Percentiles rank a stretch among this genome's conserved stretches.
phyloP scores from a whole-genome alignment of 805 yeast species.

The Candida coleopterorum region DNA sequence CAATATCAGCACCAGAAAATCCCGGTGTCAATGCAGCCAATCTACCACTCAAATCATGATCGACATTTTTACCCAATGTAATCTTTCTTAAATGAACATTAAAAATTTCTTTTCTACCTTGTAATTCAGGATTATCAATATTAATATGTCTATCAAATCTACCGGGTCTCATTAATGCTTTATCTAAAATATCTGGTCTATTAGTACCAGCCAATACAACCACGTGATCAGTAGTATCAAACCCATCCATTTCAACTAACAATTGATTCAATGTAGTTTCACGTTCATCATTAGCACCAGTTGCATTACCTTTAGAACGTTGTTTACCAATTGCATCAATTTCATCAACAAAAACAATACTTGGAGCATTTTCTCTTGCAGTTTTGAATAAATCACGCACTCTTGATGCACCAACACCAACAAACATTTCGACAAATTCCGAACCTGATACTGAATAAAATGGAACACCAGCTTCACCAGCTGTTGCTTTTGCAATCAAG shows the following conservation, averaged over 20 bases:
- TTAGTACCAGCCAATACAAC: slow-evolving; percentile 98
- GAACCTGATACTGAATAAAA: slow-evolving; percentile 95
- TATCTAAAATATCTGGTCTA: slow-evolving; percentile 88
- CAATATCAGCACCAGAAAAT: slow-evolving; percentile 97
- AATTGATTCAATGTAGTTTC: slow-evolving; percentile 95
- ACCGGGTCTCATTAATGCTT: slow-evolving; percentile 94
- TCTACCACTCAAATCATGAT: slow-evolving; percentile 65
- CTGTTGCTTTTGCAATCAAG: slow-evolving; percentile 93
- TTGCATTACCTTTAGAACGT: slow-evolving; percentile 63
- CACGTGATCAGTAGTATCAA: slow-evolving; percentile 83
- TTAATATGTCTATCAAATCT: slow-evolving; percentile 92
- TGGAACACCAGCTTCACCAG: slow-evolving; percentile 99
- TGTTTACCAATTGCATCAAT: slow-evolving; percentile 99
- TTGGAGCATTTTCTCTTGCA: slow-evolving; percentile 92
- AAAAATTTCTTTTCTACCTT: slow-evolving; percentile 91
- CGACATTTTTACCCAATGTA: slow-evolving; percentile 46
- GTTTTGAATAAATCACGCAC: slow-evolving; percentile 92
- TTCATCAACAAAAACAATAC: slow-evolving; percentile 96
- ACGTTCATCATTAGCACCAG: slow-evolving; percentile 92
- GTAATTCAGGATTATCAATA: slow-evolving; percentile 90
- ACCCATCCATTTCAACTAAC: slow-evolving; percentile 98
- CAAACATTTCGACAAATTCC: slow-evolving; percentile 98
- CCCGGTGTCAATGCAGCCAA: slow-evolving; percentile 97
- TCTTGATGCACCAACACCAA: slow-evolving; percentile 98
- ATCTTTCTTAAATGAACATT: slow-evolving; percentile 77